phyloP scores from a whole-genome alignment of 108 stramenopile species.

The Stephanodiscus minutulus region DNA sequence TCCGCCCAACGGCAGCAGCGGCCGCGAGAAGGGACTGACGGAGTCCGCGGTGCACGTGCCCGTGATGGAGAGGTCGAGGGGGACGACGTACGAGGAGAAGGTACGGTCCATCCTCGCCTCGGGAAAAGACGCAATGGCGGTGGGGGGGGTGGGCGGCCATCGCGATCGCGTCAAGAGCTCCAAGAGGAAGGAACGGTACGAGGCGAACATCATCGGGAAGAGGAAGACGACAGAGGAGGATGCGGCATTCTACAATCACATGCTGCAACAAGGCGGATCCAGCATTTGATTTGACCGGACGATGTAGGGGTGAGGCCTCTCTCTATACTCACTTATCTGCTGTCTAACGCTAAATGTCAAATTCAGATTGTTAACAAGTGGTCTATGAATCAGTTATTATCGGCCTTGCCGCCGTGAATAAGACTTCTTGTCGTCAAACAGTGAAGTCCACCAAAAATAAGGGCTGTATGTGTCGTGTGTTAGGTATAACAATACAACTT shows the following conservation, averaged over 20 bases:
- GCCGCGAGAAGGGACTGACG: constrained; percentile 37
- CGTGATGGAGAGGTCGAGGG: constrained; percentile 65
- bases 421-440: no score
- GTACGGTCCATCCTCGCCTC: constrained; percentile 50
- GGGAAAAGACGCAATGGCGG: background rate
- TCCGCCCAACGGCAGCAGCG: constrained; percentile 29
- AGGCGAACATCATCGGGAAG: constrained; percentile 82
- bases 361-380: no score
- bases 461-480: no score
- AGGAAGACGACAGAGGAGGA: constrained; percentile 82
- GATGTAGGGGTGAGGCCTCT: no score
- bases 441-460: no score
- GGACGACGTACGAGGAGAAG: constrained; percentile 92
- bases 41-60: constrained; percentile 67
- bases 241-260: constrained; percentile 74
- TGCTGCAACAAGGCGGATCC: constrained; percentile 79
- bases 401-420: no score
- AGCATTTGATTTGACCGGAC: constrained; percentile 57
- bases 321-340: no score
- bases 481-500: no score
- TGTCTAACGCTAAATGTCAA: no score
- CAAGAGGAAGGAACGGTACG: constrained; percentile 64
- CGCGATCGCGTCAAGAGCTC: constrained; percentile 40
- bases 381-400: no score
- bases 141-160: background rate